Evolutionary conservation across 2,329 filamentous ascomycete genomes (phyloP).

Genomic region (Phialophora expanda): DNA sequence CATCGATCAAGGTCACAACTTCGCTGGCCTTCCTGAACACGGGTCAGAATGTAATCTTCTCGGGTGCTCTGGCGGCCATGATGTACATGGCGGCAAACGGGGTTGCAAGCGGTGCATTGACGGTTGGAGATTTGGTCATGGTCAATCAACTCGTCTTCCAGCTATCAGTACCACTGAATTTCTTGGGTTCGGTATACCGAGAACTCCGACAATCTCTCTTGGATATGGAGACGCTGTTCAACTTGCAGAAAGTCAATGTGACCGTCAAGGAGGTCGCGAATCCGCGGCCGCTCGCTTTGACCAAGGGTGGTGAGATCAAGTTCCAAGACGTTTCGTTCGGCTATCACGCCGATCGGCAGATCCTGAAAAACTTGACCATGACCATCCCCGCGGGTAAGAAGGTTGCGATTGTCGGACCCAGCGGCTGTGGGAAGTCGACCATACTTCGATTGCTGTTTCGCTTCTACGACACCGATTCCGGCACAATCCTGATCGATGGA

Average conservation of each 20-base stretch:
- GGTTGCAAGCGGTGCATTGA: slow-evolving; percentile 78
- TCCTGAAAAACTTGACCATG: slow-evolving; percentile 80
- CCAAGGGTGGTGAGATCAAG: slow-evolving; percentile 81
- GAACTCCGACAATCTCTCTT: slow-evolving; percentile 92
- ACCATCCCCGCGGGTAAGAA: slow-evolving; percentile 96
- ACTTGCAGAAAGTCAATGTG: slow-evolving; percentile 94
- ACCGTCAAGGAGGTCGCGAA: slow-evolving; percentile 77
- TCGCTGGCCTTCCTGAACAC: slow-evolving; percentile 91
- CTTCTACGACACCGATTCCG: slow-evolving; percentile 86
- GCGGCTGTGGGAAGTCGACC: slow-evolving; percentile 94
- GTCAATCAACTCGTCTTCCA: slow-evolving; percentile 99
- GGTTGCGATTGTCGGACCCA: slow-evolving; percentile 91
- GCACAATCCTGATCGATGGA: slow-evolving; percentile 86
- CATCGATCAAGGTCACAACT: slow-evolving; percentile 95
- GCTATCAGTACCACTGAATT: slow-evolving; percentile 94
- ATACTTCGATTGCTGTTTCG: slow-evolving; percentile 89
- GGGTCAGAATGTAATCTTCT: slow-evolving; percentile 97
- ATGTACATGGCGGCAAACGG: slow-evolving; percentile 96
- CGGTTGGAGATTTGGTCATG: slow-evolving; percentile 96
- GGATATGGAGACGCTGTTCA: slow-evolving; percentile 99
- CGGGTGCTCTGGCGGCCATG: slow-evolving; percentile 89
- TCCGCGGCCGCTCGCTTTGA: slow-evolving; percentile 73
- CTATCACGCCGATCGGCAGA: slow-evolving; percentile 84
- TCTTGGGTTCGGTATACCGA: slow-evolving; percentile 95
- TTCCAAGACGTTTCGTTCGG: slow-evolving; percentile 97